Conservation (phyloP, 257 asterid genomes). For the Petrea volubilis region DNA sequence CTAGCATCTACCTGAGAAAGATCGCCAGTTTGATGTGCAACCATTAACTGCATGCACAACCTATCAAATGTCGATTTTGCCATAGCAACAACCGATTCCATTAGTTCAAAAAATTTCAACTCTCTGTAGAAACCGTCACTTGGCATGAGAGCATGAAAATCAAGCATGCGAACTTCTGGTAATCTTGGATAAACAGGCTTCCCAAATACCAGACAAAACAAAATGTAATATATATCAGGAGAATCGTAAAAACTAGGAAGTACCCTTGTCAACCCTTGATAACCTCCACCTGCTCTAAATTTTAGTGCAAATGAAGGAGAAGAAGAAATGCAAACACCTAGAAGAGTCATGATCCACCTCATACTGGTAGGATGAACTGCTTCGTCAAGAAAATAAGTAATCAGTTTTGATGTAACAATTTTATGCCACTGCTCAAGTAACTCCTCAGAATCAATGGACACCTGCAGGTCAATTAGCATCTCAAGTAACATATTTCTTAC, state of each 20-base stretch:
- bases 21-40: conserved; percentile 82
- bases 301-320: conserved; percentile 92
- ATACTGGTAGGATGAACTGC: conserved; percentile 99
- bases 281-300: conserved; percentile 96
- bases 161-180: conserved; percentile 98
- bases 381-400: conserved; percentile 92
- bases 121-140: conserved; percentile 75
- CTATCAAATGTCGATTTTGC: conserved; percentile 96
- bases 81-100: conserved; percentile 94
- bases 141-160: conserved; percentile 96
- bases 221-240: conserved; percentile 95
- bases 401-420: conserved; percentile 86
- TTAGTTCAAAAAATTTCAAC: conserved; percentile 76
- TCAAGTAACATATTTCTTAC: conserved; percentile 98
- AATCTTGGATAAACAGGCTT: conserved; percentile 97
- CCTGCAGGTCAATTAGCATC: conserved; percentile 97
- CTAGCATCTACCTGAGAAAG: conserved; percentile 90
- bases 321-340: conserved; percentile 94
- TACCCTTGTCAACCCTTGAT: conserved; percentile 89
- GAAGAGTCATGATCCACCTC: conserved; percentile 99
- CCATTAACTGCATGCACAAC: conserved; percentile 76
- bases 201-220: conserved; percentile 91
- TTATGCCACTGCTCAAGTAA: conserved; percentile 99
- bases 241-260: conserved; percentile 96
- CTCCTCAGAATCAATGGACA: conserved; percentile 91